Evolutionary conservation across 108 stramenopile genomes (phyloP), one percentile per base, ranked within the genome.

Genomic region (Cyclostephanos invisitatus): DNA sequence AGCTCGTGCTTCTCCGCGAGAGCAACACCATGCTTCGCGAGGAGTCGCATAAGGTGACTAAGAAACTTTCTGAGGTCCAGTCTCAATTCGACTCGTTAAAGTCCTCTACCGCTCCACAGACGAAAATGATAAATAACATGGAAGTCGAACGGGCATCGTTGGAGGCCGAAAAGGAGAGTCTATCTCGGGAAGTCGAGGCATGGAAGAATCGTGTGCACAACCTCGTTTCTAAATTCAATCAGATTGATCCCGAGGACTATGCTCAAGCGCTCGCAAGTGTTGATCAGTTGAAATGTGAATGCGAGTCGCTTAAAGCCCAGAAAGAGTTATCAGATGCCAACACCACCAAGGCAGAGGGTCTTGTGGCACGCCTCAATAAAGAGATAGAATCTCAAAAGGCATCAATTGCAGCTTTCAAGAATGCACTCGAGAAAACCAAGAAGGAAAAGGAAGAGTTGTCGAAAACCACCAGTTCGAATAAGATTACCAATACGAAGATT

Each of bases 201-300:
- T 96, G 95, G 95, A 96, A 94, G 79, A 73, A 69, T 5, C 68
- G 95, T 49, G 95, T 96, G 6, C 80, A 92, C 24, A 89, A 84
- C 73, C 57, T 96, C 29, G 90, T 93, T 40, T 88, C 87, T 10
- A 88, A 87, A 51, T 96, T 92, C 84, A 92, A 96, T 65, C 92
- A 93, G 81, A 77, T 96, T 24, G 95, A 96, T 66, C 95, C 95
- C 0, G 86, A 83, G 46, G 95, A 96, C 66, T 91, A 96, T 74
- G 82, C 70, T 8, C 66, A 81, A 55, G 83, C 86, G 2, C 84
- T 92, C 29, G 85, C 83, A 46, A 83, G 72, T 53, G 68, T 85
- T 37, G 87, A 90, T 53, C 72, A 71, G 24, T 54, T 91, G 35
- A 72, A 84, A 67, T 68, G 74, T 21, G 86, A 94, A 68, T 60